Evolutionary conservation across 2,329 filamentous ascomycete species (phyloP), one percentile per base, ranked within the genome.

Genomic region (Alternaria ventricosa): DNA sequence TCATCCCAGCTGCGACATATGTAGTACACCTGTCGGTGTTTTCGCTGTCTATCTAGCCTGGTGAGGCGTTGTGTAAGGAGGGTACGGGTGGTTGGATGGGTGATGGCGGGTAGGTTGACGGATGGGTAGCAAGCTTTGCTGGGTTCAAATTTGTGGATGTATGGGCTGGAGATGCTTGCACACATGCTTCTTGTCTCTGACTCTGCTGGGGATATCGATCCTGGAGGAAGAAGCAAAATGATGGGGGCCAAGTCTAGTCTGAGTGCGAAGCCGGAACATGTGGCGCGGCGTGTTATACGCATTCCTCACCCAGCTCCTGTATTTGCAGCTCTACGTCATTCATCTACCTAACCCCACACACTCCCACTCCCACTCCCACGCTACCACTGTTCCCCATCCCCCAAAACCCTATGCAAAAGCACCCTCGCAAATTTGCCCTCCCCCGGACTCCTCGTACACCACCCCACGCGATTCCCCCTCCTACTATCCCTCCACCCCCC

Each of bases 391-490:
- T 63, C 59, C 25, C 67, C 65, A 49, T 60, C 69, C 72, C 79
- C 86, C 82, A 93, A 92, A 4, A 95, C 75, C 66, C 87, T 85
- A 72, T 88, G 82, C 81, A 95, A 83, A 72, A 94, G 78, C 66
- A 89, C 84, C 36, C 84, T 83, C 36, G 89, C 91, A 82, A 94
- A 93, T 44, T 82, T 80, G 8, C 89, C 85, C 70, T 87, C 85
- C 3, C 90, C 93, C 0, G 92, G 93, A 67, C 91, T 87, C 55
- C 75, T 78, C 54, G 92, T 85, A 78, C 94, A 90, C 76, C 93
- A 87, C 79, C 88, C 87, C 67, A 99, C 86, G 58, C 92, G 87
- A 81, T 98, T 99, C 6, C 94, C 94, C 73, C 88, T 89, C 68
- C 82, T 84, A 13, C 82, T 78, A 77, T 90, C 93, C 74, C 96